These are phyloP conservation scores for Penicillium frequentans DNA, from an alignment of 2,329 filamentous ascomycete species.

Conservation along the genomic window DNA sequence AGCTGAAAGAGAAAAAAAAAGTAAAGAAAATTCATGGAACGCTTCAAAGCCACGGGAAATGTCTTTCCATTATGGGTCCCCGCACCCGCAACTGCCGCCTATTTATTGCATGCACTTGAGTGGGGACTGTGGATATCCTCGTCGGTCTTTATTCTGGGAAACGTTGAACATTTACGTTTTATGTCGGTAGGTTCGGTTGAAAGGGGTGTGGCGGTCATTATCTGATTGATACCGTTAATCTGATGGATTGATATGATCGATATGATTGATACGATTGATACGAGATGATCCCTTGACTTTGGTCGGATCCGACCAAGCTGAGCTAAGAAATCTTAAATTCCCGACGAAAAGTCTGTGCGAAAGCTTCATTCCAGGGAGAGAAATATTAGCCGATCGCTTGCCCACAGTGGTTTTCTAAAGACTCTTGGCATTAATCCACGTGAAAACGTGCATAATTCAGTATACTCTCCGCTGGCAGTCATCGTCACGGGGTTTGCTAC, in stretches of 20 bases:
- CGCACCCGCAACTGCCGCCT: conserved; percentile 3
- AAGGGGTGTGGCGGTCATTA: not conserved
- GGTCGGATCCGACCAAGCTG: not conserved
- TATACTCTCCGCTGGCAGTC: too few relatives aligned
- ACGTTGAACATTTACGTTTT: not conserved
- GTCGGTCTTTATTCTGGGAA: not conserved
- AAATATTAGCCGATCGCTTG: not conserved
- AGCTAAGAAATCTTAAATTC: not conserved
- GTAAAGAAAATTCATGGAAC: not conserved
- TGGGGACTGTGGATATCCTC: not conserved
- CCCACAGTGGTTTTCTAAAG: not conserved
- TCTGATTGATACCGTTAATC: conserved; percentile 8
- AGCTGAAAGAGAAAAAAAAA: not conserved
- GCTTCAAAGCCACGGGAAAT: not conserved
- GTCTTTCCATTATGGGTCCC: not conserved
- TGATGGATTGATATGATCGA: conserved; percentile 11
- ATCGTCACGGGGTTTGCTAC: too few relatives aligned
- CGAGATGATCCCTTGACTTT: not conserved
- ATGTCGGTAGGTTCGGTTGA: not conserved
- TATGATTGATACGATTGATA: conserved; percentile 3
- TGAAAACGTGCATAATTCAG: too few relatives aligned
- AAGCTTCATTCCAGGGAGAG: not conserved
- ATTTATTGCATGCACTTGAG: not conserved
- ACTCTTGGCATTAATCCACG: too few relatives aligned
- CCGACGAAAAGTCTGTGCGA: not conserved